Conservation (phyloP, 768 basidiomycete genomes). For the Crucibulum laeve region DNA sequence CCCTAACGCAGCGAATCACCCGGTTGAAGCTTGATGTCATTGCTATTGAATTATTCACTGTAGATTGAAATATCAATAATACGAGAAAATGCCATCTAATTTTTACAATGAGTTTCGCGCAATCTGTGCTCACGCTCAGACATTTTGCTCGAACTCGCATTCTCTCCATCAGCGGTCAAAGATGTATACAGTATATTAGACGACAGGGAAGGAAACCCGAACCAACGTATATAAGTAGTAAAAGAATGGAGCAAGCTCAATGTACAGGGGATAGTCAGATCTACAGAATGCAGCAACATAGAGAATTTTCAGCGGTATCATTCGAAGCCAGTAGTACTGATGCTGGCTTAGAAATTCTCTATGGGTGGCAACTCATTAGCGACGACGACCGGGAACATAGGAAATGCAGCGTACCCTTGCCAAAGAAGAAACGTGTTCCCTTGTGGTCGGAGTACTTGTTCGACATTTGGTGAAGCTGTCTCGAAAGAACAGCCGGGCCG, state of each 20-base stretch:
- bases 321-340: not conserved
- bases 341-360: conserved; percentile 29
- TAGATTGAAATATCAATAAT: no score
- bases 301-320: not conserved
- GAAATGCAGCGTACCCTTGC: conserved; percentile 60
- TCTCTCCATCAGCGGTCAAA: no score
- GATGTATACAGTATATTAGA: no score
- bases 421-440: conserved; percentile 85
- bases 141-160: no score
- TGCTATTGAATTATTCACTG: no score
- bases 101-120: no score
- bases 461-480: conserved; percentile 67
- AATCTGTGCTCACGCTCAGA: no score
- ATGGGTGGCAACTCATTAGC: conserved; percentile 2
- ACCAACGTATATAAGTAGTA: no score
- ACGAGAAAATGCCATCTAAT: no score
- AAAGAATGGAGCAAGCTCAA: not conserved
- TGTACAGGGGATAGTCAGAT: not conserved
- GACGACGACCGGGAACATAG: not conserved
- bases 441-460: conserved; percentile 83
- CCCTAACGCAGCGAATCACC: no score
- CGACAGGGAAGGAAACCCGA: no score
- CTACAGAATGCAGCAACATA: not conserved
- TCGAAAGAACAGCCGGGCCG: conserved; percentile 71
- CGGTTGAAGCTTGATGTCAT: no score